These are phyloP conservation scores for Calocybe gangraenosa DNA, from an alignment of 768 basidiomycete species.

Conservation along the genomic window DNA sequence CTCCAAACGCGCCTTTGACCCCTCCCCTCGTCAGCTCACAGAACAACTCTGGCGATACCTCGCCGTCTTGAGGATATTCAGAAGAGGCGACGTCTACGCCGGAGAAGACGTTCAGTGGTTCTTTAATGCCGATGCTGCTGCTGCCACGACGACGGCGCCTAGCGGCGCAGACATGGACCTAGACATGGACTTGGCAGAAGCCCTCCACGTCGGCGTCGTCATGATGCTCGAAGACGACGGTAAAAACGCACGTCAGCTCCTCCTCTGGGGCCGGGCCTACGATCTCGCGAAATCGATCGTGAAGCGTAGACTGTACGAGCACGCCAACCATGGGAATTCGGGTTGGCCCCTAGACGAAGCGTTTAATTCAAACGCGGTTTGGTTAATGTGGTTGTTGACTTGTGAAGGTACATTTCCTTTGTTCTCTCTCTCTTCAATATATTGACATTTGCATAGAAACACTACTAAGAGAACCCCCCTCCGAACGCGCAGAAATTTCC, in stretches of 20 bases:
- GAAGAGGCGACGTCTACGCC: constrained; percentile 12
- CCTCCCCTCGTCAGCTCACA: constrained; percentile 24
- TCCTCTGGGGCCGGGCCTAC: constrained; percentile 38
- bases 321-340: constrained; percentile 21
- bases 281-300: constrained; percentile 37
- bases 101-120: neutral
- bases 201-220: constrained; percentile 5
- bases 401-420: constrained; percentile 30
- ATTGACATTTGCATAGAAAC: constrained; percentile 17
- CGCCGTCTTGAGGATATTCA: constrained; percentile 35
- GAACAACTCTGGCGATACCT: constrained; percentile 33
- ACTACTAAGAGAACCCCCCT: constrained; percentile 24
- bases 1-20: constrained; percentile 43
- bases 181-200: constrained; percentile 3
- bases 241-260: constrained; percentile 43
- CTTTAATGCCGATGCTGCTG: too few relatives aligned
- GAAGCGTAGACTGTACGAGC: constrained; percentile 35
- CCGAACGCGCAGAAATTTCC: constrained; percentile 25
- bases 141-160: neutral
- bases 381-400: constrained; percentile 53
- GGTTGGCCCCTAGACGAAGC: constrained; percentile 48
- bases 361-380: constrained; percentile 46
- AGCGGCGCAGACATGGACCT: neutral
- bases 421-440: neutral
- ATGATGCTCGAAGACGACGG: constrained; percentile 56